Conservation (phyloP, 257 asterid genomes). For the Plantago major region DNA sequence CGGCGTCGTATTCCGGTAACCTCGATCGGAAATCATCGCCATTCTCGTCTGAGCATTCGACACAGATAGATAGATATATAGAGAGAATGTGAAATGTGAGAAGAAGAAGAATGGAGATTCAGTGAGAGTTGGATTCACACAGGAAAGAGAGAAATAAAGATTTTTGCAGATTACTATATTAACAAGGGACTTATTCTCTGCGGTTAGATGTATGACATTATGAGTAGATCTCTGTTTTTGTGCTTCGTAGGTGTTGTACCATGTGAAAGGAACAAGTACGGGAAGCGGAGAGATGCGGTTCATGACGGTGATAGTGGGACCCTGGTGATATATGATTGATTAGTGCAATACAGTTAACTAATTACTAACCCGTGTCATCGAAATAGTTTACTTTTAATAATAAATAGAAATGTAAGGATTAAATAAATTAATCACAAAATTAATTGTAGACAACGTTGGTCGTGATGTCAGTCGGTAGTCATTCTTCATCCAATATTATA, state of each 20-base stretch:
- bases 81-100: too few species aligned
- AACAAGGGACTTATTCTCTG: neutral
- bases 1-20: slow-evolving; percentile 5
- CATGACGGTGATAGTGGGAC: slow-evolving; percentile 6
- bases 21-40: slow-evolving; percentile 24
- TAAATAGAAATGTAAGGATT: too few species aligned
- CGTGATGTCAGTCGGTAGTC: too few species aligned
- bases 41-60: slow-evolving; percentile 19
- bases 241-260: neutral
- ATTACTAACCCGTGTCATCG: too few species aligned
- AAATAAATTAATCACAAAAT: too few species aligned
- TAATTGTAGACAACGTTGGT: too few species aligned
- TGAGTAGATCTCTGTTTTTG: neutral
- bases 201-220: neutral
- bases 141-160: neutral
- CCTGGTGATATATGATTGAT: too few species aligned
- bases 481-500: too few species aligned
- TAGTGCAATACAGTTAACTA: too few species aligned
- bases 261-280: neutral
- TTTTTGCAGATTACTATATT: slow-evolving; percentile 1
- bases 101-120: neutral
- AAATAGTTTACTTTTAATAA: too few species aligned
- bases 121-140: neutral
- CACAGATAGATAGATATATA: too few species aligned
- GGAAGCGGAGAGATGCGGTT: neutral